Conservation (phyloP, 106 monocot species). For the Platanthera zijinensis region DNA sequence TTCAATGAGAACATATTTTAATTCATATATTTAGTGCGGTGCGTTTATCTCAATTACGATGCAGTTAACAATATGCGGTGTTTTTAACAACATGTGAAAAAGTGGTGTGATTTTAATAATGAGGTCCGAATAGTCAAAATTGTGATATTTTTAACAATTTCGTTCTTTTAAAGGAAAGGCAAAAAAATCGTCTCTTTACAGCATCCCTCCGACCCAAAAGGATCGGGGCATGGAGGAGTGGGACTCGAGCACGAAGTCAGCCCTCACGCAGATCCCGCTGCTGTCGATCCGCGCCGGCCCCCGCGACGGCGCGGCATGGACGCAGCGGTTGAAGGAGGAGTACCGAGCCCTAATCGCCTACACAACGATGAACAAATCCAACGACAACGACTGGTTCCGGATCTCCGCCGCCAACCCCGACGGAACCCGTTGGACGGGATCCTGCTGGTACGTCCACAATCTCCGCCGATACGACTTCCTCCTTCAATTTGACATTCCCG, state of each 20-base stretch:
- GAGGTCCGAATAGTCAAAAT: too few relatives aligned
- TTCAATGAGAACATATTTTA: too few relatives aligned
- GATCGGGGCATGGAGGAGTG: conserved; percentile 67
- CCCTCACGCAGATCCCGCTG: conserved; percentile 86
- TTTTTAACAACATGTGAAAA: too few relatives aligned
- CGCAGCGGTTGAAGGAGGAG: conserved; percentile 51
- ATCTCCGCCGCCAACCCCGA: conserved; percentile 86
- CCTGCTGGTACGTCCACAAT: conserved; percentile 99
- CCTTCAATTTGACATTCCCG: conserved; percentile 97
- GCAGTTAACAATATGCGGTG: too few relatives aligned
- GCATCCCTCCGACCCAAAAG: neutral
- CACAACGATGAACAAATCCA: conserved; percentile 88
- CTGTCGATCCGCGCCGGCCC: conserved; percentile 79
- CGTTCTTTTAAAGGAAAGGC: too few relatives aligned
- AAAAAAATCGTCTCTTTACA: too few relatives aligned
- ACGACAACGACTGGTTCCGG: conserved; percentile 99
- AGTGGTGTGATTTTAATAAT: too few relatives aligned
- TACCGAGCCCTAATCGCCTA: conserved; percentile 68
- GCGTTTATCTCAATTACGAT: too few relatives aligned
- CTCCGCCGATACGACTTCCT: conserved; percentile 87
- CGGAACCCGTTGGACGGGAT: conserved; percentile 89
- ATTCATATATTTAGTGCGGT: too few relatives aligned
- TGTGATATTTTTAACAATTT: too few relatives aligned
- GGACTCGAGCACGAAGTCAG: conserved; percentile 77
- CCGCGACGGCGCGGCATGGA: conserved; percentile 75